A percentile compares a stretch with the other conserved stretches of the same genome.
Evolutionary conservation across 345 rosid species (phyloP).

Genomic region (Zanthoxylum bungeanum): DNA sequence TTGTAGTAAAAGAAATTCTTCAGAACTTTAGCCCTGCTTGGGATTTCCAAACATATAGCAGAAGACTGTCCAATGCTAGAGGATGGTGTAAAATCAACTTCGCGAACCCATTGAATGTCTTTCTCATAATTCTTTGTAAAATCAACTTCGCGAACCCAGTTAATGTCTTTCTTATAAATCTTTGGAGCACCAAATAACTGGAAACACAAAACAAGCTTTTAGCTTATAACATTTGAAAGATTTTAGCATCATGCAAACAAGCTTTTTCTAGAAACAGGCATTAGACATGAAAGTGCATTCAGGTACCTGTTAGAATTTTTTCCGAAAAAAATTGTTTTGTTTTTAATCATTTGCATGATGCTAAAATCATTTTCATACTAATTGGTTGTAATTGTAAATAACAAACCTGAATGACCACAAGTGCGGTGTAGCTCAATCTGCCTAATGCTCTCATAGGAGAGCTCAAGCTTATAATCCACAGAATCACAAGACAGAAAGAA

Average conservation of each 20-base stretch:
- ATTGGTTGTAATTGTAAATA: too few species aligned
- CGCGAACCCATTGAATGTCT: conserved; percentile 34
- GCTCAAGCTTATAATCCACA: conserved; percentile 36
- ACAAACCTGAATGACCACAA: conserved; percentile 35
- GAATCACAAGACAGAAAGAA: conserved; percentile 19
- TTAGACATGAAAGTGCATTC: too few species aligned
- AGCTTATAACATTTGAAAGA: not conserved
- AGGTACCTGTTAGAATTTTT: too few species aligned
- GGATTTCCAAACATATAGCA: conserved; percentile 37
- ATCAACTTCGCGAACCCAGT: too few species aligned
- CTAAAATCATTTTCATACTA: too few species aligned
- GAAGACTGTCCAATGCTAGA: conserved; percentile 42
- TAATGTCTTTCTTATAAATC: too few species aligned
- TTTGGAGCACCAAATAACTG: conserved; percentile 42
- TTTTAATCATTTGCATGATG: too few species aligned
- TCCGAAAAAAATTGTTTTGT: too few species aligned
- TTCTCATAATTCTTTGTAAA: too few species aligned
- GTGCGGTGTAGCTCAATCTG: conserved; percentile 28
- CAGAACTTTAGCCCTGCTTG: conserved; percentile 13
- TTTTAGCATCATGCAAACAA: not conserved
- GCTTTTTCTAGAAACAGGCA: too few species aligned
- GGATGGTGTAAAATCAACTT: conserved; percentile 40
- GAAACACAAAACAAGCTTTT: not conserved
- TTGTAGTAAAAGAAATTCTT: conserved; percentile 30
- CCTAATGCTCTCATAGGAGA: conserved; percentile 45